These are phyloP conservation scores for Triticum timopheevii DNA, from an alignment of 176 grass and related monocot genomes.

Conservation along the genomic window DNA sequence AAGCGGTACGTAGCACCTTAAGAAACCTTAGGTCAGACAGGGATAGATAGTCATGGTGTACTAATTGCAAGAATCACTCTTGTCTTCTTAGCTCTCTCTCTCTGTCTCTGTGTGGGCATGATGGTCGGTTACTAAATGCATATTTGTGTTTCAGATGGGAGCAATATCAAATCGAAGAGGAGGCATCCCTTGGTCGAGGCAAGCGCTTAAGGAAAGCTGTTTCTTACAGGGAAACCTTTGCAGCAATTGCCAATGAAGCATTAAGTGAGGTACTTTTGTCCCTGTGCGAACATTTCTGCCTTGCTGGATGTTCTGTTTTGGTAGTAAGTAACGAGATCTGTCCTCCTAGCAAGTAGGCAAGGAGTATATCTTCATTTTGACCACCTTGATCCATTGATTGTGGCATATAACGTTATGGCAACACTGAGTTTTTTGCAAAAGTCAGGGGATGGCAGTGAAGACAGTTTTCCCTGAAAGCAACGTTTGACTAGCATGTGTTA, in stretches of 20 bases:
- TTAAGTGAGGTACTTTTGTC: slow-evolving; percentile 81
- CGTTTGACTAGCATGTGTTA: too few species aligned
- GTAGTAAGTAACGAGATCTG: not conserved
- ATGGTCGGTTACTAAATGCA: slow-evolving; percentile 7
- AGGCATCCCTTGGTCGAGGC: slow-evolving; percentile 88
- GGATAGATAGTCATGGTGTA: not conserved
- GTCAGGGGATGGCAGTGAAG: too few species aligned
- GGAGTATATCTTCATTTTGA: not conserved
- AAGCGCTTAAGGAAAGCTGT: slow-evolving; percentile 97
- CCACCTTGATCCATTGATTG: slow-evolving; percentile 17
- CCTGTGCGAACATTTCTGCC: too few species aligned
- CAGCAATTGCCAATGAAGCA: slow-evolving; percentile 85
- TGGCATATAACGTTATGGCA: not conserved
- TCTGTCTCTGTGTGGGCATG: not conserved
- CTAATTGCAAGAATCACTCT: not conserved
- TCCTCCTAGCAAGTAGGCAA: not conserved
- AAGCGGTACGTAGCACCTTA: not conserved
- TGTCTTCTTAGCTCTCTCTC: not conserved
- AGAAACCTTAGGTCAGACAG: not conserved
- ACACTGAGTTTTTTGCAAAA: not conserved
- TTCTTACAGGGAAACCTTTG: slow-evolving; percentile 96
- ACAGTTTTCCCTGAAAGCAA: too few species aligned
- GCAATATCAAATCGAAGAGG: slow-evolving; percentile 92
- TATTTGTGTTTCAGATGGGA: slow-evolving; percentile 76
- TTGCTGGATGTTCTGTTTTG: slow-evolving; percentile 8